Base-by-base conservation (phyloP, 2,329 filamentous ascomycete species). In the Ophiostoma novo-ulmi region DNA sequence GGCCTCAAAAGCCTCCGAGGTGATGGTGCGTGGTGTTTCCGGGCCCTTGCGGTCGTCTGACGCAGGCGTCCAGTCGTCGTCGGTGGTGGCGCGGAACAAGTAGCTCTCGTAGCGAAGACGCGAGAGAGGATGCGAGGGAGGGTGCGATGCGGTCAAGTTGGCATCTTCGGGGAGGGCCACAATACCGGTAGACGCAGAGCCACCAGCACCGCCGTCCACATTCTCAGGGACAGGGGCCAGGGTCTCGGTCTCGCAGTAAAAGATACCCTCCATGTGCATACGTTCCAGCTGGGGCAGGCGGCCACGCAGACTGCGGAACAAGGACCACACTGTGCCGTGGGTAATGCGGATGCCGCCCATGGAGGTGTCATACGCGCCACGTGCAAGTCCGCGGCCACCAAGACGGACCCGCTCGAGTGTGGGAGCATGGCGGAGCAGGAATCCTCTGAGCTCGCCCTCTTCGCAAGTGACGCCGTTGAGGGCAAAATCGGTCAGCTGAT, bases 261-360 rank as follows among this genome's bases (percentile, higher is more conserved):
- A 81, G 68, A 83, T 81, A 4, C 83, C 83, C 71, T 83, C 81
- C 67, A 84, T 76, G 69, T 82, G 80, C 69, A 84, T 77, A 26
- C 80, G 78, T 73, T 81, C 77, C 52, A 84, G 77, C 41, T 76
- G 75, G 5, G 80, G 76, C 71, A 82, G 75, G 3, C 74, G 74
- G 13, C 75, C 75, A 22, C 78, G 79, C 52, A 85, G 75, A 20
- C 78, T 77, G 2, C 78, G 76, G 73, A 85, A 82, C 5, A 85
- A 75, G 0, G 78, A 80, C 69, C 78, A 77, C 73, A 82, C 84
- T 0, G 78, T 81, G 7, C 83, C 83, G 55, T 81, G 78, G 70
- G 79, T 79, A 14, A 69, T 35, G 68, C 81, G 79, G 41, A 85
- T 76, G 14, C 83, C 83, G 22, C 82, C 82, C 31, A 79, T 79